A percentile compares a stretch with the other conserved stretches of the same genome.
Conservation (phyloP, 2,329 filamentous ascomycete species). For the Rosellinia necatrix region DNA sequence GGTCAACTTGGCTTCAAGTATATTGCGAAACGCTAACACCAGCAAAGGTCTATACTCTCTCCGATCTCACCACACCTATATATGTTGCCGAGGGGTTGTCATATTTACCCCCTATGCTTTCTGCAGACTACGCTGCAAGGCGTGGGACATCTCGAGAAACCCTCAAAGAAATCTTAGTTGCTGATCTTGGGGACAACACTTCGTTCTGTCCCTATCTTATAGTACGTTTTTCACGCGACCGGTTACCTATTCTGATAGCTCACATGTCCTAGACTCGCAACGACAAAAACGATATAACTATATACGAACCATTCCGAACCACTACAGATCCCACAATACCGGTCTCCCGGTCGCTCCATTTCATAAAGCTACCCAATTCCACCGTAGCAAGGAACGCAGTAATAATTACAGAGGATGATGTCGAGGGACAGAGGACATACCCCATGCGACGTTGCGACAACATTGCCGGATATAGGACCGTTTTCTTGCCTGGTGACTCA, state of each 20-base stretch:
- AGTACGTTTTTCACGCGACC: constrained; percentile 53
- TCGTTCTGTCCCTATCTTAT: constrained; percentile 78
- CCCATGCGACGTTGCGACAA: constrained; percentile 64
- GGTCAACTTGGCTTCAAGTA: constrained; percentile 40
- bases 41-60: constrained; percentile 73
- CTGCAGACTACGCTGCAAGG: constrained; percentile 70
- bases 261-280: constrained; percentile 67
- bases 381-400: constrained; percentile 64
- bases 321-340: constrained; percentile 45
- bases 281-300: constrained; percentile 77
- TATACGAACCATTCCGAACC: constrained; percentile 80
- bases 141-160: constrained; percentile 73
- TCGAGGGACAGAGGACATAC: constrained; percentile 52
- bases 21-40: constrained; percentile 2
- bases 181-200: constrained; percentile 79
- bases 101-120: constrained; percentile 77
- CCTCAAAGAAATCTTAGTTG: constrained; percentile 79
- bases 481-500: constrained; percentile 81
- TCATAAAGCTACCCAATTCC: constrained; percentile 75
- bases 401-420: constrained; percentile 55
- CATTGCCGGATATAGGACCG: constrained; percentile 76
- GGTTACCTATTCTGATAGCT: not conserved
- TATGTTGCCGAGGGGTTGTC: constrained; percentile 78
- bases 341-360: constrained; percentile 66
- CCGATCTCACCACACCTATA: constrained; percentile 71